Base-by-base conservation (phyloP, 176 grass and related monocot species). In the Echinochloa phyllopogon region DNA sequence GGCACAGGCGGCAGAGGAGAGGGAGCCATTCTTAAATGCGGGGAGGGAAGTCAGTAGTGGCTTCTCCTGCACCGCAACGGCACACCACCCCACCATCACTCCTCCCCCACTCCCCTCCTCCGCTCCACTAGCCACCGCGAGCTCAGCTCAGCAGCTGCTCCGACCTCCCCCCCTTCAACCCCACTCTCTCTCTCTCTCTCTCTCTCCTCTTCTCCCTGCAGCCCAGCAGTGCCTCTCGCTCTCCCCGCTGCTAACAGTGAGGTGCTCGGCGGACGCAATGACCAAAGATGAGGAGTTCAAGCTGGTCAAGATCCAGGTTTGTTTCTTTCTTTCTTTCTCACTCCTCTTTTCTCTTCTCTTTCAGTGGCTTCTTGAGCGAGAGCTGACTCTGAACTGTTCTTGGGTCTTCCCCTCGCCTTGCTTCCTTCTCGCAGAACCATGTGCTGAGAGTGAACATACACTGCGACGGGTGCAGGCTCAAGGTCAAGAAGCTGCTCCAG, bases 271-370 rank as follows among this genome's bases (percentile, higher is more conserved):
- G 64, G 65, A 55, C 50, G 76, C 76, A 86, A 98, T 99, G 97
- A 89, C 86, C 49, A 99, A 96, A 80, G 92, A 87, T 68, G 97
- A 92, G 83, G 97, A 99, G 77, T 99, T 96, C 84, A 99, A 92
- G 92, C 52, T 99, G 82, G 87, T 99, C 88, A 99, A 99, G 88
- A 96, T 99, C 76, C 97, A 96, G 97, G 97, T 92, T n/a, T 21
- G 4, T 52, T n/a, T 73, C 61, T 59, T 77, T 41, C 18, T 56
- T 65, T 23, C n/a, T 72, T 69, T 41, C 43, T 29, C 80, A 59
- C 41, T 12, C 70, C 29, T 20, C 14, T 5, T 56, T 9, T 21
- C 8, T n/a, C 14, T 5, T 56, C 17, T 21, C 8, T n/a, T 4
- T 4, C 0, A 8, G 43, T 37, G 53, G 67, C 2, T 69, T 56